Conservation (phyloP, 306 rosid species). For the Luffa acutangula region DNA sequence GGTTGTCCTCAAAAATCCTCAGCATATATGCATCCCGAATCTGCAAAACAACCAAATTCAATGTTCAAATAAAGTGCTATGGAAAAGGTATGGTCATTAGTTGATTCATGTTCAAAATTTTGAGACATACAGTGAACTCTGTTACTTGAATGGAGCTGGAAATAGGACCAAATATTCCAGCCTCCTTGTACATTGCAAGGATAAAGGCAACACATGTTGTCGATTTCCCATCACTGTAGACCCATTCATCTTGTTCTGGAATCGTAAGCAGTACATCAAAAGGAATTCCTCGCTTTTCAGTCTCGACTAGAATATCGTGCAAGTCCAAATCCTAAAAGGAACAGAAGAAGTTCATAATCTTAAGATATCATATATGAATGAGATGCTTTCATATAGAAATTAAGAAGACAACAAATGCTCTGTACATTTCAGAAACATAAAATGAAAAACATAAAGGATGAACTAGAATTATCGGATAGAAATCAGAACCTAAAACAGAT, state of each 20-base stretch:
- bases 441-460: not conserved
- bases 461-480: not conserved
- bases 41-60: conserved; percentile 22
- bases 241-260: conserved; percentile 97
- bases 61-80: not conserved
- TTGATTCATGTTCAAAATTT: not conserved
- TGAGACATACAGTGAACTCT: conserved; percentile 72
- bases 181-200: conserved; percentile 91
- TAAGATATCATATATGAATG: not conserved
- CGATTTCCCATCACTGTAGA: conserved; percentile 90
- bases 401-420: not conserved
- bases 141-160: conserved; percentile 81
- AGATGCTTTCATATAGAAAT: not conserved
- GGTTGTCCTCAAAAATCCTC: conserved; percentile 70
- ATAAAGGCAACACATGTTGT: conserved; percentile 90
- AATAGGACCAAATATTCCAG: conserved; percentile 69
- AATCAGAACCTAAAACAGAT: not conserved
- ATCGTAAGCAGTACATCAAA: conserved; percentile 76
- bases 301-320: conserved; percentile 63
- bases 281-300: conserved; percentile 67
- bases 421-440: not conserved
- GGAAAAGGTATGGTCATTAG: not conserved
- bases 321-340: conserved; percentile 62
- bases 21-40: conserved; percentile 94
- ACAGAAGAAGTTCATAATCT: not conserved